Evolutionary conservation across 257 asterid species (phyloP).

Genomic region (Scutellaria barbata): DNA sequence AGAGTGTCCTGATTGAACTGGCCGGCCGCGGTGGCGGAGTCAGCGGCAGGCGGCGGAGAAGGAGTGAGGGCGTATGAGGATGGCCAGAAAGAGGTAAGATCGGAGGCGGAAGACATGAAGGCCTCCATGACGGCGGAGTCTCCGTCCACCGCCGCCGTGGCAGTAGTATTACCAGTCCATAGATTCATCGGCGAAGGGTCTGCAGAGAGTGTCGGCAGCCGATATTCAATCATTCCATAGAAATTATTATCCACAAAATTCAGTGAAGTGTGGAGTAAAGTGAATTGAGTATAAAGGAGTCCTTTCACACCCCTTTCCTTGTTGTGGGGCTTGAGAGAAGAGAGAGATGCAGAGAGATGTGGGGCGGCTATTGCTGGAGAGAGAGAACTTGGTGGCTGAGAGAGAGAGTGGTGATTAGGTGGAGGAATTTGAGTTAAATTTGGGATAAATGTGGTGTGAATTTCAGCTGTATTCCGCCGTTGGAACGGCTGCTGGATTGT

Average conservation of each 20-base stretch:
- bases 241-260: no score
- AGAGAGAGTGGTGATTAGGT: conserved; percentile 1
- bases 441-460: conserved; percentile 50
- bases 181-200: background rate
- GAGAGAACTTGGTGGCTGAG: conserved; percentile 2
- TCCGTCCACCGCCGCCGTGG: no score
- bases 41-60: conserved; percentile 39
- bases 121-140: no score
- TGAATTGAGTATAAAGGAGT: no score
- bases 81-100: no score
- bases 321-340: no score
- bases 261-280: no score
- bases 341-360: no score
- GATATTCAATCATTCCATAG: conserved; percentile 32
- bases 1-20: conserved; percentile 59
- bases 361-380: background rate
- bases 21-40: conserved; percentile 34
- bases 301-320: no score
- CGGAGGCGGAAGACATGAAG: no score
- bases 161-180: background rate
- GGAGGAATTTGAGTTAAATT: conserved; percentile 40
- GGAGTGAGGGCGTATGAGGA: conserved; percentile 40
- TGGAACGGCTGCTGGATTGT: no score
- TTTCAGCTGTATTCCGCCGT: conserved; percentile 45
- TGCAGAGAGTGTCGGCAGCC: conserved; percentile 20